phyloP scores from a whole-genome alignment of 139 green algal genomes.

The Chlamydomonas incerta region DNA sequence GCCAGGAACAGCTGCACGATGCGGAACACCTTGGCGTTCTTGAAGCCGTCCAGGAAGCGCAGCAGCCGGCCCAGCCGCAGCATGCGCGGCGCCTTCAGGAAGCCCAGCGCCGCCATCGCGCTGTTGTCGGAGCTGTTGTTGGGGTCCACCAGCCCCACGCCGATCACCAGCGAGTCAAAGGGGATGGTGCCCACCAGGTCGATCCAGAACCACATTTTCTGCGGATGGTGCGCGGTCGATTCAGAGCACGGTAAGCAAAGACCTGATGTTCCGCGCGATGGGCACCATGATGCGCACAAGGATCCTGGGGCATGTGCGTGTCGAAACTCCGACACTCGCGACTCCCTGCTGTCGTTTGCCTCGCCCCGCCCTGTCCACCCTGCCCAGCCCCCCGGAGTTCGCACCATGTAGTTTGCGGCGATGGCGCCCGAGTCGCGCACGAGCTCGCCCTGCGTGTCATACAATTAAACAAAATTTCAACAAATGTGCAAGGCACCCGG shows the following conservation, averaged over 20 bases:
- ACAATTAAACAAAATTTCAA: too few relatives aligned
- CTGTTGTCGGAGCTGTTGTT: neutral
- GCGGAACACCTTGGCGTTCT: slow-evolving; percentile 42
- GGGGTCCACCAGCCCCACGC: neutral
- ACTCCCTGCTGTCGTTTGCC: too few relatives aligned
- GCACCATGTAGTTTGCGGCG: slow-evolving; percentile 34
- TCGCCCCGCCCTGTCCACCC: too few relatives aligned
- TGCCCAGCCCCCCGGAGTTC: too few relatives aligned
- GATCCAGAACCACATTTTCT: slow-evolving; percentile 49
- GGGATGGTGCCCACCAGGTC: slow-evolving; percentile 46
- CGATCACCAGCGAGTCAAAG: slow-evolving; percentile 30
- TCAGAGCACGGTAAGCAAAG: too few relatives aligned
- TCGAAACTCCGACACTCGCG: too few relatives aligned
- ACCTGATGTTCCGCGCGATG: too few relatives aligned
- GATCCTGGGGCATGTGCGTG: too few relatives aligned
- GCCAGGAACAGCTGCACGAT: slow-evolving; percentile 43
- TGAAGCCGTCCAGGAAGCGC: slow-evolving; percentile 41
- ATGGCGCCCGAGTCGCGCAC: slow-evolving; percentile 28
- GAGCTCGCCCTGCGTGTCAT: slow-evolving; percentile 35
- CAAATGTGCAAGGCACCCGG: too few relatives aligned
- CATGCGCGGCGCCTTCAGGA: slow-evolving; percentile 48
- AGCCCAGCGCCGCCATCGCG: slow-evolving; percentile 45
- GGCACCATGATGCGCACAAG: too few relatives aligned
- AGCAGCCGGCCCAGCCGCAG: slow-evolving; percentile 37
- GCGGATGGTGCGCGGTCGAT: too few relatives aligned